Base-by-base conservation (phyloP, 192 early-diverging fungal genomes). In the Coemansia sp. region DNA sequence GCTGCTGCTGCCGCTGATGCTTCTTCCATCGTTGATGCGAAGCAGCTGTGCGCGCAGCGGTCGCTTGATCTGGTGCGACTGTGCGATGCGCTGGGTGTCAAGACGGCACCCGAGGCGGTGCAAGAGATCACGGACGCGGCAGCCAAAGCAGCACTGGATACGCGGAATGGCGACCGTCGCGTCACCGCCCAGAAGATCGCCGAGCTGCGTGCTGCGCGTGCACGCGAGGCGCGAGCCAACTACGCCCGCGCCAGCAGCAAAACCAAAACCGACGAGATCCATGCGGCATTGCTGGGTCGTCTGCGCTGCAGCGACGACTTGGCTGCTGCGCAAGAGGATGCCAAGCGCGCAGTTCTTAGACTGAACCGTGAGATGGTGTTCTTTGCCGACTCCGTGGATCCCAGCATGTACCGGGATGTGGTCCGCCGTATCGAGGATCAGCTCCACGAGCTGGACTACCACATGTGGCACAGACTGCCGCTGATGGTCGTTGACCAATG, bases 401-500 rank as follows among this genome's bases (percentile, higher is more conserved):
- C 78, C 10, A 19, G 37, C 3, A 10, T 15, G 15, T 81, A 81
- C 40, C 22, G 9, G 2, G 41, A 37, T 12, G 22, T 69, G 18
- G 60, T 70, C 1, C 10, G 48, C 8, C 61, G 39, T 39, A 72
- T 81, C 37, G 78, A 81, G 41, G 18, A 65, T 51, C 57, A 67
- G 56, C 69, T 81, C 37, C 65, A 49, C 18, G 18, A 63, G n/a
- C 61, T 81, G 63, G 51, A 67, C 21, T 81, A 81, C 66, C 15
- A n/a, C 37, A 45, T 26, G 11, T 81, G 78, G 78, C 43, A 52
- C 67, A 46, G 41, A 42, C 69, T 81, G 70, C 78, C 78, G 0
- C 39, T 81, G 45, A 81, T 81, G 78, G 67, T 81, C 12, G 78
- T 81, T 37, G 48, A 47, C 16, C 57, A 10, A 42, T 76, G 73